Evolutionary conservation across 2,329 filamentous ascomycete species (phyloP).

Genomic region (Orbilia quercus): DNA sequence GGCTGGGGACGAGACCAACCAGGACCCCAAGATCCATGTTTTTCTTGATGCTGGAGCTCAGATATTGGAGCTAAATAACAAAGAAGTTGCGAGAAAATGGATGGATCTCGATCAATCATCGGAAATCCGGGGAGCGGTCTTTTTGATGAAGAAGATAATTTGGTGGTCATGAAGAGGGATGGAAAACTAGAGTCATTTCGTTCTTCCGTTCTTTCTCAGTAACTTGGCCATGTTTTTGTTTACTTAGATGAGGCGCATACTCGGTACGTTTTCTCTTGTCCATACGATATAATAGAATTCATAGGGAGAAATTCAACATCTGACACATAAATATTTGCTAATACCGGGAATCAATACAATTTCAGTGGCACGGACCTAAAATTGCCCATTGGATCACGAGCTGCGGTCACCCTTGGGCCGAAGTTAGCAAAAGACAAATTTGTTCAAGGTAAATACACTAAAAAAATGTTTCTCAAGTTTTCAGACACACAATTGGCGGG

Average conservation of each 20-base stretch:
- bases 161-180: constrained; percentile 68
- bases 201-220: constrained; percentile 70
- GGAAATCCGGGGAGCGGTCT: constrained; percentile 65
- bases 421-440: constrained; percentile 75
- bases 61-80: constrained; percentile 73
- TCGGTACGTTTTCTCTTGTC: constrained; percentile 71
- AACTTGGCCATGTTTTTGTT: constrained; percentile 72
- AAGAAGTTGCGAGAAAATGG: constrained; percentile 69
- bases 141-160: constrained; percentile 69
- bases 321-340: background rate
- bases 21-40: constrained; percentile 67
- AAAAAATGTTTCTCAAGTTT: no score
- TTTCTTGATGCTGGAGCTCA: constrained; percentile 78
- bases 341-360: background rate
- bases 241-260: constrained; percentile 79
- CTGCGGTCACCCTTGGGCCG: constrained; percentile 72
- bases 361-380: constrained; percentile 43
- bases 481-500: background rate
- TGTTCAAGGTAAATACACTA: constrained; percentile 70
- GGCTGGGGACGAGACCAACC: no score
- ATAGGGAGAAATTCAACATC: no score
- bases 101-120: constrained; percentile 61
- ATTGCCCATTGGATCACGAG: constrained; percentile 16
- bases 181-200: constrained; percentile 66
- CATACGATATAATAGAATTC: no score